Conservation (phyloP, 148 eudicot genomes). For the Chenopodium album region DNA sequence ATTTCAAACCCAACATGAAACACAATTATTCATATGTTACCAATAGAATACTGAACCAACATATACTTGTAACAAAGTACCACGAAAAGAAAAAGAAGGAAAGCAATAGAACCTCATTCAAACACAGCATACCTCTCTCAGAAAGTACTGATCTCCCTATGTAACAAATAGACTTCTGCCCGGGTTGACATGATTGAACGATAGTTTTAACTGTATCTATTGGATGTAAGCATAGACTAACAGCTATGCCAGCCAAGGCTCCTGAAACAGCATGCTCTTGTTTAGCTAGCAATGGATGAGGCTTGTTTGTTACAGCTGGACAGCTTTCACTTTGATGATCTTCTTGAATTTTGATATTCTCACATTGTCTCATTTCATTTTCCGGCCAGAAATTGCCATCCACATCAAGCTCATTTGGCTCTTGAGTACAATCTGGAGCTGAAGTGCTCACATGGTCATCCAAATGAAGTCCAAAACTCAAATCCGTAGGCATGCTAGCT, state of each 20-base stretch:
- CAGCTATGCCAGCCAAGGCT: conserved; percentile 86
- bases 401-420: conserved; percentile 19
- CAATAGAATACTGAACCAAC: neutral
- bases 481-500: conserved; percentile 18
- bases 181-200: conserved; percentile 68
- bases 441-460: conserved; percentile 24
- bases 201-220: conserved; percentile 90
- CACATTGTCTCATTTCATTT: conserved; percentile 19
- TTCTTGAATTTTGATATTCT: conserved; percentile 20
- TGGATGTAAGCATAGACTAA: conserved; percentile 92
- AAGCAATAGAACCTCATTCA: neutral
- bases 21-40: neutral
- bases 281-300: conserved; percentile 49
- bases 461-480: conserved; percentile 32
- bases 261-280: conserved; percentile 94
- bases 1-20: neutral
- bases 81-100: neutral
- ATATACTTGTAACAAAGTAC: neutral
- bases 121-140: conserved; percentile 65
- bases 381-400: conserved; percentile 29
- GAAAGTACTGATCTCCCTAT: conserved; percentile 74
- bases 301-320: conserved; percentile 30
- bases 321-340: conserved; percentile 30
- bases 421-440: conserved; percentile 24
- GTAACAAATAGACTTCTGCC: conserved; percentile 53